These are phyloP conservation scores for Fusarium pilosicola DNA, from an alignment of 2,329 filamentous ascomycete species.

Conservation along the genomic window DNA sequence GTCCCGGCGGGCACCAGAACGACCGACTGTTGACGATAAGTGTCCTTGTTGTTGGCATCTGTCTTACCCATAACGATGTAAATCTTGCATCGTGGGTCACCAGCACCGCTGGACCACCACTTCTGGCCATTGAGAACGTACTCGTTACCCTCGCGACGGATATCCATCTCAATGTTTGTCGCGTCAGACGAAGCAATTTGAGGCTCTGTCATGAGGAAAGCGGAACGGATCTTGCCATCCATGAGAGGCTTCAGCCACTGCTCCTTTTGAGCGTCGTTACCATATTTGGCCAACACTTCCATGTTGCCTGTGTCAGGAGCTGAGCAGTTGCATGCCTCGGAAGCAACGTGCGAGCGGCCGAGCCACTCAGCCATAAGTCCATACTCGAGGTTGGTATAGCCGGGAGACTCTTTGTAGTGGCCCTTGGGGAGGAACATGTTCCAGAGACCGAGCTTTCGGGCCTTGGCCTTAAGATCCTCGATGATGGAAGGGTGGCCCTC, in stretches of 20 bases:
- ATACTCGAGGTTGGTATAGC: constrained; percentile 96
- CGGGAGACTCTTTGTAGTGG: constrained; percentile 94
- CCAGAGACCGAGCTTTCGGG: constrained; percentile 87
- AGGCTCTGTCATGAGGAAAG: constrained; percentile 94
- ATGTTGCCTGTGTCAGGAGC: constrained; percentile 96
- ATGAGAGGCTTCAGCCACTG: constrained; percentile 85
- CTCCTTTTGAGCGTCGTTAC: constrained; percentile 84
- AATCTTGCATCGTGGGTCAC: constrained; percentile 89
- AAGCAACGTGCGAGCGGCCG: constrained; percentile 84
- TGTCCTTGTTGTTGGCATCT: constrained; percentile 76
- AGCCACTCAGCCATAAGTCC: constrained; percentile 97
- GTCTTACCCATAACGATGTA: constrained; percentile 98
- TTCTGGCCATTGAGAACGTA: constrained; percentile 96
- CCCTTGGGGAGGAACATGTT: constrained; percentile 97
- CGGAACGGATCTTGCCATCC: constrained; percentile 85
- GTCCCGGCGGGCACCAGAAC: constrained; percentile 84
- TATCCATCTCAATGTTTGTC: constrained; percentile 88
- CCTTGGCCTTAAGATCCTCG: constrained; percentile 89
- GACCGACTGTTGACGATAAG: constrained; percentile 93
- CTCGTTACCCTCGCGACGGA: constrained; percentile 83
- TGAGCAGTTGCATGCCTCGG: constrained; percentile 89
- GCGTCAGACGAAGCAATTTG: constrained; percentile 90
- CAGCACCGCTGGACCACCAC: constrained; percentile 99
- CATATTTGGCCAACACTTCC: constrained; percentile 94
- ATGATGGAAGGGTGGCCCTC: constrained; percentile 80